These are phyloP conservation scores for Ophiostoma novo-ulmi DNA, from an alignment of 2,329 filamentous ascomycete species.

Conservation along the genomic window DNA sequence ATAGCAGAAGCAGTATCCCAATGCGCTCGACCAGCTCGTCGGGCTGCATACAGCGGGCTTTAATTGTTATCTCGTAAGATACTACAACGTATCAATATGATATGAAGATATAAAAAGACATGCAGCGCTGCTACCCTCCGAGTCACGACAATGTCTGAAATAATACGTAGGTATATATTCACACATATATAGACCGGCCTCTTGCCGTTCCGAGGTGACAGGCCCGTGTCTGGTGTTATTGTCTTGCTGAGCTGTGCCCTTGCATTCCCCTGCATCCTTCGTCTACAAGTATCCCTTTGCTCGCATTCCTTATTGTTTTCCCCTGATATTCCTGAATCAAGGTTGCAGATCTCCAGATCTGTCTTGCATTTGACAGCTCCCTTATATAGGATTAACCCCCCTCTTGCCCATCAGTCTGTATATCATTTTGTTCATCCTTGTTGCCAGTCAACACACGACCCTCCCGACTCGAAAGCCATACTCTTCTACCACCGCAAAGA, in stretches of 20 bases:
- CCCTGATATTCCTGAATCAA: neutral
- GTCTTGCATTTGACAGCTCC: neutral
- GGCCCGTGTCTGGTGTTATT: neutral
- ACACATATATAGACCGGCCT: neutral
- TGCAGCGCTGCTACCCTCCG: neutral
- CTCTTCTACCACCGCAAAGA: neutral
- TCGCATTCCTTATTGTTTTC: neutral
- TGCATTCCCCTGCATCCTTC: slow-evolving; percentile 3
- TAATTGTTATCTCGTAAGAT: neutral
- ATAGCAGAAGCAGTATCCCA: neutral
- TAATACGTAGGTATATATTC: neutral
- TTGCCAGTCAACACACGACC: neutral
- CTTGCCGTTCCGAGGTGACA: neutral
- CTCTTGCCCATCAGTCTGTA: neutral
- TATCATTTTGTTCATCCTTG: neutral
- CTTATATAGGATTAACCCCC: neutral
- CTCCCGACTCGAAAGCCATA: neutral
- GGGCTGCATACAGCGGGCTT: slow-evolving; percentile 5
- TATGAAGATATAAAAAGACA: neutral
- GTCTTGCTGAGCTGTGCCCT: neutral
- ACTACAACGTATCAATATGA: neutral
- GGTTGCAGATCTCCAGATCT: neutral
- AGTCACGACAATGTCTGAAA: neutral
- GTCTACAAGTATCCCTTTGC: neutral
- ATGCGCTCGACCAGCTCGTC: slow-evolving; percentile 2